Evolutionary conservation across 2,329 filamentous ascomycete genomes (phyloP), one percentile per base, ranked within the genome.

Genomic region (Emmonsia crescens): DNA sequence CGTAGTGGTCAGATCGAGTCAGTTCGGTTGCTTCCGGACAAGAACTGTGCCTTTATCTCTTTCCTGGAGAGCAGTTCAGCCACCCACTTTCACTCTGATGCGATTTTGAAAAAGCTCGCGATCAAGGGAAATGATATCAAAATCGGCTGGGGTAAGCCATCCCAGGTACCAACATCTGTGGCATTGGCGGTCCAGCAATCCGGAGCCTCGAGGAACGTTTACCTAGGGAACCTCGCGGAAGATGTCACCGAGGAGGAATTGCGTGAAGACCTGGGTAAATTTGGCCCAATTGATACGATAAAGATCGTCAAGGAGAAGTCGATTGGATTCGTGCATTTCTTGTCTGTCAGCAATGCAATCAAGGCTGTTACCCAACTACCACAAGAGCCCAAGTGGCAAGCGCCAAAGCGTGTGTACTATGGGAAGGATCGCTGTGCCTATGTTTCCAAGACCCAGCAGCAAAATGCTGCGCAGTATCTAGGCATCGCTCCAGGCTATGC

Each of bases 21-120:
- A n/a, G 94, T 99, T 60, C 89, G 94, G 69, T 83, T 99, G 66
- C 82, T 99, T 61, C 91, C 93, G 29, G 94, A 99, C 78, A 99
- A 97, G 89, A 99, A 97, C 82, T 99, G 94, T 73, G 94, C 94
- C 62, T 99, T 99, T 82, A 97, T 99, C 74, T 99, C 94, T 8
- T 99, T 99, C 80, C 82, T 99, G 67, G 94, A 99, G 72, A 91
- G 92, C 70, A 96, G 92, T 79, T 96, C 94, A 36, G 94, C 94
- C 61, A 97, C 93, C 27, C 94, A 99, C 75, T 99, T 99, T 79
- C 94, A 99, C 81, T 99, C 94, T 24, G 94, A 99, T 82, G 94
- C 94, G 68, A 99, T 99, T 78, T 84, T 99, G 83, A 99, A 99
- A 83, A 99, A 97, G 83, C 85, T 99, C 73, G 92, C 92, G 70